Conservation (phyloP, 2,329 filamentous ascomycete genomes). For the Trichoderma sp. region DNA sequence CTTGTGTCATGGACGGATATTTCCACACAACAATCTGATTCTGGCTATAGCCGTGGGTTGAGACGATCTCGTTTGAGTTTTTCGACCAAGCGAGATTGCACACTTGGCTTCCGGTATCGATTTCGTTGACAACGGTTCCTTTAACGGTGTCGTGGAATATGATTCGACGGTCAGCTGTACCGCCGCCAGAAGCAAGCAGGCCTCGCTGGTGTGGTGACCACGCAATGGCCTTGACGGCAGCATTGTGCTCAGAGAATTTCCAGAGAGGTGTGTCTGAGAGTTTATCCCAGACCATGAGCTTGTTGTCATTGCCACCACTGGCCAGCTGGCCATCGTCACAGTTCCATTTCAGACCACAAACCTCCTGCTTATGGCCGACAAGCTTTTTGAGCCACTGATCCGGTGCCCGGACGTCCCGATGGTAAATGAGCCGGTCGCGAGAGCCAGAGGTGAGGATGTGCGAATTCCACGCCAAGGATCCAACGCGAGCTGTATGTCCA, state of each 20-base stretch:
- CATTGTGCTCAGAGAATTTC: constrained; percentile 93
- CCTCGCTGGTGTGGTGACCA: constrained; percentile 97
- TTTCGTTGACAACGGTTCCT: constrained; percentile 79
- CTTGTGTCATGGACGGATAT: constrained; percentile 96
- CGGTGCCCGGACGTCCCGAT: constrained; percentile 90
- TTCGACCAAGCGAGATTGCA: constrained; percentile 98
- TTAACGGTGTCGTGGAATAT: constrained; percentile 96
- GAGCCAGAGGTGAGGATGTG: constrained; percentile 97
- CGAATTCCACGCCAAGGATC: constrained; percentile 95
- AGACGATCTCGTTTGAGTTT: constrained; percentile 96
- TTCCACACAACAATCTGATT: constrained; percentile 99
- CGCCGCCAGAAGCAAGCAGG: constrained; percentile 91
- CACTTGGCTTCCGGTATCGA: constrained; percentile 98
- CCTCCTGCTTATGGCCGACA: constrained; percentile 95
- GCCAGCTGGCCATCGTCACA: constrained; percentile 93
- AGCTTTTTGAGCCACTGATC: constrained; percentile 88
- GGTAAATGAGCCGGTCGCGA: constrained; percentile 88
- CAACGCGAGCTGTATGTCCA: constrained; percentile 90
- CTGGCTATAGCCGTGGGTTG: constrained; percentile 94
- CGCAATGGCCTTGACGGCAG: constrained; percentile 94
- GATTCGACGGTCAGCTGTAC: constrained; percentile 93
- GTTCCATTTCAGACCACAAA: constrained; percentile 97
- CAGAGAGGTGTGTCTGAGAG: constrained; percentile 88
- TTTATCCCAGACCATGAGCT: constrained; percentile 98
- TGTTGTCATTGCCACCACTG: constrained; percentile 97